phyloP scores from a whole-genome alignment of 2,329 filamentous ascomycete species.

The Colletotrichum sp. region DNA sequence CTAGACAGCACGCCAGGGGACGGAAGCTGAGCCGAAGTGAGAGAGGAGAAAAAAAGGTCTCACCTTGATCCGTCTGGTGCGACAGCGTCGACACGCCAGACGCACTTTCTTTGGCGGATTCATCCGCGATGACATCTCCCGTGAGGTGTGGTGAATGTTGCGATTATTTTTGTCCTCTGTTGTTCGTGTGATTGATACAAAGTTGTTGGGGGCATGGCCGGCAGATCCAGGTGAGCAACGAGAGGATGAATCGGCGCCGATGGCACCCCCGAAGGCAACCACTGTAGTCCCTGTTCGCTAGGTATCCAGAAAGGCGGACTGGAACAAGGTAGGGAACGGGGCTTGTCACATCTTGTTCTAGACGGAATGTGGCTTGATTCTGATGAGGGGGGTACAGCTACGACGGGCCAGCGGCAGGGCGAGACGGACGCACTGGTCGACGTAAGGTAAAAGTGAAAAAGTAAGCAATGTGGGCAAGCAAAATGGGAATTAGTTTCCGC shows the following conservation, averaged over 20 bases:
- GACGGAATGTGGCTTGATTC: background rate
- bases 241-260: background rate
- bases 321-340: background rate
- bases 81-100: conserved; percentile 39
- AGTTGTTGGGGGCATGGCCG: background rate
- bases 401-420: background rate
- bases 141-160: background rate
- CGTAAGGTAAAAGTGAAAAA: background rate
- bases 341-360: background rate
- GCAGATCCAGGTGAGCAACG: background rate
- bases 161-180: background rate
- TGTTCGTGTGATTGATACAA: background rate
- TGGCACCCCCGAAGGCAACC: background rate
- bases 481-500: background rate
- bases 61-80: conserved; percentile 40
- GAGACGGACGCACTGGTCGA: background rate
- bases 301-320: background rate
- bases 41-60: background rate
- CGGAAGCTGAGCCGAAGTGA: background rate
- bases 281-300: background rate
- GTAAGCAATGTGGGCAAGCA: background rate
- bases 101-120: conserved; percentile 37
- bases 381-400: background rate
- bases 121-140: background rate
- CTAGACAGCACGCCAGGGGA: background rate